Evolutionary conservation across 1,139 yeast species (phyloP), one percentile per base, ranked within the genome.

Genomic region (Debaryomyces sp.): DNA sequence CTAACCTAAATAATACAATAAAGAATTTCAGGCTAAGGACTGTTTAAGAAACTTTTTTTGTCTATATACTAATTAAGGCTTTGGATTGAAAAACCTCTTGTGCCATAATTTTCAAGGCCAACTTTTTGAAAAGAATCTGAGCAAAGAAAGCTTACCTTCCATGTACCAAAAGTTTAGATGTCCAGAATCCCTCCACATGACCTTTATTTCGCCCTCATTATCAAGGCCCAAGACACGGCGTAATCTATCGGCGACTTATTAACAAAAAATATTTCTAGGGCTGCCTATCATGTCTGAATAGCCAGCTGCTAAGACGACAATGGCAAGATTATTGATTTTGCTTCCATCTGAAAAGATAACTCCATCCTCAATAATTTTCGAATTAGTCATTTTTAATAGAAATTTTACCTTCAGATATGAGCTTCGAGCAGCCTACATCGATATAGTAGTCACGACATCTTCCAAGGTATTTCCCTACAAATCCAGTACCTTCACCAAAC

Each of bases 261-360:
- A 61, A 24, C 75, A 75, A 49, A 73, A 62, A 24, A 68, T 58
- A 44, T 64, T 62, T 45, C 62, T 57, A 3, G 71, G 75, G 35
- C 77, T 68, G 27, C 73, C 75, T 54, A 61, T 67, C 71, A 72
- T 69, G 52, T 70, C 69, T 34, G 72, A 61, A 53, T 68, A 72
- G 5, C 80, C 80, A 5, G 80, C 75, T 10, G 78, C 78, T 52
- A 73, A 61, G 15, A 75, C 76, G 21, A 75, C 69, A 39, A 70
- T 55, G 40, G 73, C 75, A 24, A 68, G 43, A 23, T 66, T 65
- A 39, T 71, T 51, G 9, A 32, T 15, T 6, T 47, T 43, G 5
- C 68, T 47, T 6, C 78, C 78, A 46, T 74, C 76, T 13, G 63
- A 58, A 39, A 73, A 65, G 12, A 61, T 62, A 34, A 74, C 75